Percentiles rank a stretch among this genome's conserved stretches.
Evolutionary conservation across 208 protist species (phyloP).

Genomic region (Phytomonas sp.): DNA sequence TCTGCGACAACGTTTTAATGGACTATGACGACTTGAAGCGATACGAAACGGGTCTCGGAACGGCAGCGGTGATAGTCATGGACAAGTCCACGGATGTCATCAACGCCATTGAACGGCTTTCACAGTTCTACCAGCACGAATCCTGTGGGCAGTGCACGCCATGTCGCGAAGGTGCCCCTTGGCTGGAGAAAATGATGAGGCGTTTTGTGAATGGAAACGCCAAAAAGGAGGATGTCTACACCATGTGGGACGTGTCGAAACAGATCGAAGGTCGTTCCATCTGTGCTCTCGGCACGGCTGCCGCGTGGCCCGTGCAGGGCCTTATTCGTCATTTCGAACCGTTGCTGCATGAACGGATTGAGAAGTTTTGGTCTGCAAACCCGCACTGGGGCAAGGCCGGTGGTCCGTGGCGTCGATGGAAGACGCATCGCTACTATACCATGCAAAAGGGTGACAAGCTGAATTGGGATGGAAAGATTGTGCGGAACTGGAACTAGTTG

Average conservation of each 20-base stretch:
- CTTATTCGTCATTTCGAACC: slow-evolving; percentile 96
- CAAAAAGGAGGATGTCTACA: slow-evolving; percentile 95
- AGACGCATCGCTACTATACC: slow-evolving; percentile 85
- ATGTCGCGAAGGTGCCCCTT: slow-evolving; percentile 95
- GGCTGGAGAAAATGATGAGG: slow-evolving; percentile 96
- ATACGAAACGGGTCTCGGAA: slow-evolving; percentile 94
- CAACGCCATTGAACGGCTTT: slow-evolving; percentile 91
- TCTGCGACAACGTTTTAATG: slow-evolving; percentile 96
- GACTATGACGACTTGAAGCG: slow-evolving; percentile 96
- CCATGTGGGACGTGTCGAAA: slow-evolving; percentile 94
- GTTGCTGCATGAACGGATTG: slow-evolving; percentile 94
- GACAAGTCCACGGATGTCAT: slow-evolving; percentile 98
- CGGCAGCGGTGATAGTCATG: slow-evolving; percentile 99
- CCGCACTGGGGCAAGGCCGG: slow-evolving; percentile 80
- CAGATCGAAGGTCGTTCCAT: slow-evolving; percentile 99
- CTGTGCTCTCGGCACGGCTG: slow-evolving; percentile 97
- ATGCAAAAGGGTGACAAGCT: slow-evolving; percentile 85
- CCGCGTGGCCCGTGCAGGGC: slow-evolving; percentile 97
- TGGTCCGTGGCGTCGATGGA: slow-evolving; percentile 78
- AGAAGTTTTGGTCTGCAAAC: slow-evolving; percentile 81
- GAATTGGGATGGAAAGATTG: slow-evolving; percentile 86
- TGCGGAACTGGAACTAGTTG: slow-evolving; percentile 79
- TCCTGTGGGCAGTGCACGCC: slow-evolving; percentile 98
- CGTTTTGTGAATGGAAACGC: slow-evolving; percentile 95
- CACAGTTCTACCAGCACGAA: slow-evolving; percentile 97